A percentile compares a stretch with the other conserved stretches of the same genome.
These are phyloP conservation scores for Lactarius deliciosus DNA, from an alignment of 768 basidiomycete genomes.

Conservation along the genomic window DNA sequence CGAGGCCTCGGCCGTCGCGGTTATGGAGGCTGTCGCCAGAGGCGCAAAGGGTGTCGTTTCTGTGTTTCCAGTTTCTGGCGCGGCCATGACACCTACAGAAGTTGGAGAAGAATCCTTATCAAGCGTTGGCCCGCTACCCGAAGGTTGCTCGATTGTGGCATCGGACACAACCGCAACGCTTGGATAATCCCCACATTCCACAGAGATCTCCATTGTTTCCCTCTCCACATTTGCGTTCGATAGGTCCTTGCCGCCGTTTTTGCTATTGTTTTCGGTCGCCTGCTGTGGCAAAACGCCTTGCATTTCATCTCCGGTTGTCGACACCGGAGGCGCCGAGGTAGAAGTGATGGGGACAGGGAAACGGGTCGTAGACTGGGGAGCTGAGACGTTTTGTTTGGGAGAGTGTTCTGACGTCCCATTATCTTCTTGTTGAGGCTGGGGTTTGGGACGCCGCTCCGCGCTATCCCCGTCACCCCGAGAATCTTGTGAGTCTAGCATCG, in stretches of 20 bases:
- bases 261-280: neutral
- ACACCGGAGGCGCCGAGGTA: neutral
- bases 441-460: neutral
- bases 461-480: slow-evolving; percentile 3
- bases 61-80: neutral
- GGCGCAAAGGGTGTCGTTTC: neutral
- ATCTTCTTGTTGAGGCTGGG: slow-evolving; percentile 8
- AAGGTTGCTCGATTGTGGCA: slow-evolving; percentile 4
- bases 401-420: neutral
- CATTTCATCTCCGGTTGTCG: neutral
- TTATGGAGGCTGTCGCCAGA: neutral
- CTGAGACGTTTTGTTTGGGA: neutral
- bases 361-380: neutral
- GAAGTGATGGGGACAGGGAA: neutral
- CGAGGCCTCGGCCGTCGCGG: neutral
- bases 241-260: neutral
- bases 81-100: neutral
- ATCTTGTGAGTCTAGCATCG: neutral
- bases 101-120: neutral
- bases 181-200: neutral
- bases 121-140: neutral
- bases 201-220: neutral
- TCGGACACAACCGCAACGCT: neutral
- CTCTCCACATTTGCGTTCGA: neutral
- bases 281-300: neutral